Evolutionary conservation across 2,329 filamentous ascomycete species (phyloP).

Genomic region (Biscogniauxia marginata): DNA sequence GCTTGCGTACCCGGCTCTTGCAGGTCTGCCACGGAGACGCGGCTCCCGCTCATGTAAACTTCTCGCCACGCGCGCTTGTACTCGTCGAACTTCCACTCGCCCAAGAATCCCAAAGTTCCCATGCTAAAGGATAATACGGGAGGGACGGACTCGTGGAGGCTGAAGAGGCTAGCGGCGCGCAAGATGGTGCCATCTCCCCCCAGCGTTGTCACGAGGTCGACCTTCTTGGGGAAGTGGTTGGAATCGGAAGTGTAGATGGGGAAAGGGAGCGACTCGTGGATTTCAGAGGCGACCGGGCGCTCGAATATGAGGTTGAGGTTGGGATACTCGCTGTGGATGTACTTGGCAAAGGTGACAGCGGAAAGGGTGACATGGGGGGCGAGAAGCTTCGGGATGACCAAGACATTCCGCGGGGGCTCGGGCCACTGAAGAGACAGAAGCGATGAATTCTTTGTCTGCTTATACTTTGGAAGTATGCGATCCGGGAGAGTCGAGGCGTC

Average conservation of each 20-base stretch:
- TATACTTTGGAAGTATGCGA: conserved; percentile 62
- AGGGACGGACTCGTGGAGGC: conserved; percentile 75
- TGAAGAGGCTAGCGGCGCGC: conserved; percentile 82
- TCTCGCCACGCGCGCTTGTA: conserved; percentile 91
- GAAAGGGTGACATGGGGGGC: conserved; percentile 52
- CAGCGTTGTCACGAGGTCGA: conserved; percentile 85
- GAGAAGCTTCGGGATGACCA: conserved; percentile 59
- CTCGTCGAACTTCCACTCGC: conserved; percentile 94
- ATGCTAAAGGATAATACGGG: conserved; percentile 95
- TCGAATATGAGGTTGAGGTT: conserved; percentile 82
- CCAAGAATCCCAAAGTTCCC: conserved; percentile 91
- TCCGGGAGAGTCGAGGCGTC: conserved; percentile 50
- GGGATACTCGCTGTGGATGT: conserved; percentile 78
- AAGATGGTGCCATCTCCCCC: conserved; percentile 92
- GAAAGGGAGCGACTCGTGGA: conserved; percentile 70
- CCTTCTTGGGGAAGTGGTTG: conserved; percentile 67
- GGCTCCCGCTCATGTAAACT: conserved; percentile 77
- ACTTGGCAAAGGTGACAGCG: conserved; percentile 59
- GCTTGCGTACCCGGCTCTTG: conserved; percentile 41
- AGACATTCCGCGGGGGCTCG: conserved; percentile 53
- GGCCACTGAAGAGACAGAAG: conserved; percentile 56
- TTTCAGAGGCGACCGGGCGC: conserved; percentile 65
- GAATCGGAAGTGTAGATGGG: conserved; percentile 65
- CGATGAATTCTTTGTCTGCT: conserved; percentile 55
- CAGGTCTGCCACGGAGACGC: conserved; percentile 47